Conservation (phyloP, 345 rosid genomes). For the Boechera stricta region DNA sequence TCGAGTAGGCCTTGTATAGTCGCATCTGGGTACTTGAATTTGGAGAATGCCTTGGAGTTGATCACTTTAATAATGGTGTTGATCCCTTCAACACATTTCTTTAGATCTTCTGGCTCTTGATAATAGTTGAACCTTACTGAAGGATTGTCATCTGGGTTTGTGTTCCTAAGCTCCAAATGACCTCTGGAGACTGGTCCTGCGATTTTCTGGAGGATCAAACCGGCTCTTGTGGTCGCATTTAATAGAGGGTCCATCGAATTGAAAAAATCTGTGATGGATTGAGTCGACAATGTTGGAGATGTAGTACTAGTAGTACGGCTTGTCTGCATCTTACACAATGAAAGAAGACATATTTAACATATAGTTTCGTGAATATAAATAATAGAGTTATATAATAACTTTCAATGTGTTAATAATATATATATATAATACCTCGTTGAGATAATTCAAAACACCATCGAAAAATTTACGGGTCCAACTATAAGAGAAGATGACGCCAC, state of each 20-base stretch:
- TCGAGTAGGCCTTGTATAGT: slow-evolving; percentile 50
- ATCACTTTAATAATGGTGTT: slow-evolving; percentile 55
- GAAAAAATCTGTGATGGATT: slow-evolving; percentile 47
- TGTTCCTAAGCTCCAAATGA: slow-evolving; percentile 57
- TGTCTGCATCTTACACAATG: slow-evolving; percentile 31
- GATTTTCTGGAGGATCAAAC: slow-evolving; percentile 59
- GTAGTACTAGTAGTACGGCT: slow-evolving; percentile 27
- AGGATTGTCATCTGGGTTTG: slow-evolving; percentile 64
- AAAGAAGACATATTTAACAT: slow-evolving; percentile 3
- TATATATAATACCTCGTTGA: slow-evolving; percentile 53
- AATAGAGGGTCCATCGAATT: slow-evolving; percentile 44
- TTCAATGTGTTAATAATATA: neutral
- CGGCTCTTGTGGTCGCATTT: slow-evolving; percentile 54
- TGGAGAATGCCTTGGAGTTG: slow-evolving; percentile 56
- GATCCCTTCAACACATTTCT: slow-evolving; percentile 64
- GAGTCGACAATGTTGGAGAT: slow-evolving; percentile 31
- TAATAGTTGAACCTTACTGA: slow-evolving; percentile 76
- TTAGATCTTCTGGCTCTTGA: slow-evolving; percentile 67
- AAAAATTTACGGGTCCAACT: slow-evolving; percentile 51
- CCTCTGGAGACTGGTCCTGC: slow-evolving; percentile 68
- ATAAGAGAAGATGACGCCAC: slow-evolving; percentile 59
- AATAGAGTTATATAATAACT: neutral
- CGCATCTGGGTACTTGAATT: slow-evolving; percentile 51
- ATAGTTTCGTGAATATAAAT: neutral
- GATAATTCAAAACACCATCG: slow-evolving; percentile 40